Evolutionary conservation across 352 stramenopile species (phyloP).

Genomic region (Pythium chondricola): DNA sequence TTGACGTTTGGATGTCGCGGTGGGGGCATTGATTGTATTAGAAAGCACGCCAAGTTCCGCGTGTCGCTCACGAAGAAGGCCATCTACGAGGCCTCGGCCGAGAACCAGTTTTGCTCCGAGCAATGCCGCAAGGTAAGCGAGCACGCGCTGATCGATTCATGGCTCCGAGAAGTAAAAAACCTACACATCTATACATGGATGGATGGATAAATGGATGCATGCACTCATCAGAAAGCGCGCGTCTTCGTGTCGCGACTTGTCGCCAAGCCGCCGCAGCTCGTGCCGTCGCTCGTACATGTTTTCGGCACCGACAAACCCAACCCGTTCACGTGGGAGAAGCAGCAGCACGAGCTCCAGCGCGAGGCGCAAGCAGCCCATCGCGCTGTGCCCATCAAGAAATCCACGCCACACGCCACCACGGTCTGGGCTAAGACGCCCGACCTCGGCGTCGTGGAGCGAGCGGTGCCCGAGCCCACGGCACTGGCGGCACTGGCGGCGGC

Average conservation of each 20-base stretch:
- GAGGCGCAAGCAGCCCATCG: neutral
- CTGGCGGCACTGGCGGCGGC: conserved; percentile 8
- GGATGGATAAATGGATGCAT: neutral
- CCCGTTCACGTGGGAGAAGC: conserved; percentile 46
- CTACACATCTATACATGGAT: neutral
- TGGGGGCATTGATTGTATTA: conserved; percentile 13
- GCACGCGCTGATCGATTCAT: no score
- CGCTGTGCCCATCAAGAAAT: conserved; percentile 3
- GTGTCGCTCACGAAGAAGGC: conserved; percentile 64
- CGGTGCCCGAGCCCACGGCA: conserved; percentile 18
- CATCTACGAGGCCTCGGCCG: conserved; percentile 75
- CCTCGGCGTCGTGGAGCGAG: conserved; percentile 62
- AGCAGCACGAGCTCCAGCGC: conserved; percentile 1
- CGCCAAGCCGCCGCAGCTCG: conserved; percentile 75
- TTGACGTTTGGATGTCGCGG: neutral
- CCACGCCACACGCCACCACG: conserved; percentile 37
- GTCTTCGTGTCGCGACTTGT: conserved; percentile 53
- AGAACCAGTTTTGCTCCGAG: conserved; percentile 79
- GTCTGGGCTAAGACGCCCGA: conserved; percentile 75
- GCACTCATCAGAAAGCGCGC: conserved; percentile 55
- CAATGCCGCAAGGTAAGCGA: conserved; percentile 52
- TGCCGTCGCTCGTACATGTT: conserved; percentile 68
- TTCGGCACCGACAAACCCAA: conserved; percentile 78
- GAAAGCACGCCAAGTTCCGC: conserved; percentile 58
- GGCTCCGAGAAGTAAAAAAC: no score